phyloP scores from a whole-genome alignment of 225 moss, liverwort and hornwort species.

The Ulota crispa region DNA sequence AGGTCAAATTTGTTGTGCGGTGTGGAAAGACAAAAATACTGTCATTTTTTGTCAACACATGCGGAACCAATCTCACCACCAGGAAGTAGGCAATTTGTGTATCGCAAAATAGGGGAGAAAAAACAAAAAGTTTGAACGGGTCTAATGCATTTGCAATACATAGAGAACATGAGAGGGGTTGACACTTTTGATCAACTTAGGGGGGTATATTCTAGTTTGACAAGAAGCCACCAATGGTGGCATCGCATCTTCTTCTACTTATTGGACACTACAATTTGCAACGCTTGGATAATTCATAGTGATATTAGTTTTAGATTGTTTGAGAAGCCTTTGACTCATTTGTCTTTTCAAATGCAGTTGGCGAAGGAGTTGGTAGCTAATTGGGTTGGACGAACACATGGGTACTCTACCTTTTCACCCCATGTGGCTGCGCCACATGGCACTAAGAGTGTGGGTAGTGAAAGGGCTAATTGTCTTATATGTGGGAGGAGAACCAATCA shows the following conservation, averaged over 20 bases:
- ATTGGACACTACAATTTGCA: not conserved
- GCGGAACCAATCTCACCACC: accelerated
- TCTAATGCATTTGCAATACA: not conserved
- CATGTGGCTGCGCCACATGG: not conserved
- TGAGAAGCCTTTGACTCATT: not conserved
- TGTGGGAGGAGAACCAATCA: too few species aligned
- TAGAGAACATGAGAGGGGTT: not conserved
- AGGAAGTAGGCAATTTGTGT: accelerated
- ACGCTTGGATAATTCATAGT: not conserved
- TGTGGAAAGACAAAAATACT: not conserved
- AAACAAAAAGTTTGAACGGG: accelerated
- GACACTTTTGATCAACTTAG: not conserved
- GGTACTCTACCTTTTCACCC: not conserved
- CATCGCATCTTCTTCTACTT: not conserved
- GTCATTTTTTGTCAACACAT: not conserved
- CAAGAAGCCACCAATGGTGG: too few species aligned
- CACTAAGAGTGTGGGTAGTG: too few species aligned
- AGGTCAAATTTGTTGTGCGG: not conserved
- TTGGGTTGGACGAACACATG: accelerated
- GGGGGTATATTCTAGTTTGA: not conserved
- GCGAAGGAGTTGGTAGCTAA: accelerated
- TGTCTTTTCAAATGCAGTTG: not conserved
- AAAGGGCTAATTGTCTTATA: too few species aligned
- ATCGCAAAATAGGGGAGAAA: accelerated
- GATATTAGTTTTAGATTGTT: not conserved